phyloP scores from a whole-genome alignment of 1,284 basidiomycete species.

The Pterula multifida region DNA sequence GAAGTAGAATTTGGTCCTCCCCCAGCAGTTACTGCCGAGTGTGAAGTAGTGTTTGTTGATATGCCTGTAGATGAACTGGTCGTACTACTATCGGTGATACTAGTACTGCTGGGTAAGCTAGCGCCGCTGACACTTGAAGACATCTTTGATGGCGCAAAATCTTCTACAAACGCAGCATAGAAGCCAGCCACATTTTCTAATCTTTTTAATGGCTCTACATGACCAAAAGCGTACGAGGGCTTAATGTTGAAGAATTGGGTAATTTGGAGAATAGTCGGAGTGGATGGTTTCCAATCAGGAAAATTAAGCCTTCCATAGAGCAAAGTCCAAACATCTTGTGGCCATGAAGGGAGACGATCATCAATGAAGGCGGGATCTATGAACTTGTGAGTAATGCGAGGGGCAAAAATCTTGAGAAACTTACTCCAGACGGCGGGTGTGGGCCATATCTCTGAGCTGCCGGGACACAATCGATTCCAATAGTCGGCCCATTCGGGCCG shows the following conservation, averaged over 20 bases:
- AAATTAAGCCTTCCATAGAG: slow-evolving; percentile 53
- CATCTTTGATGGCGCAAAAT: slow-evolving; percentile 24
- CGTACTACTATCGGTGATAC: not conserved
- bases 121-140: not conserved
- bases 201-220: slow-evolving; percentile 37
- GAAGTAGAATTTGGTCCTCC: not conserved
- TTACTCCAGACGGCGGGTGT: slow-evolving; percentile 30
- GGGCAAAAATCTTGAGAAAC: slow-evolving; percentile 12
- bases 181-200: slow-evolving; percentile 38
- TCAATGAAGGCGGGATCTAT: slow-evolving; percentile 37
- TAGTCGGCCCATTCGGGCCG: slow-evolving; percentile 82
- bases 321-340: slow-evolving; percentile 51
- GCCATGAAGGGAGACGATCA: slow-evolving; percentile 59
- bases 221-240: slow-evolving; percentile 52
- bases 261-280: slow-evolving; percentile 37
- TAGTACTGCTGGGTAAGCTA: not conserved
- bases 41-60: not conserved
- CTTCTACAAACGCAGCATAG: slow-evolving; percentile 47
- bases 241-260: slow-evolving; percentile 35
- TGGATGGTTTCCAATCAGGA: slow-evolving; percentile 51
- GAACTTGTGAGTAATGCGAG: slow-evolving; percentile 9
- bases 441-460: slow-evolving; percentile 44
- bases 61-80: not conserved
- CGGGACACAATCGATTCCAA: slow-evolving; percentile 69
- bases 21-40: not conserved